Conservation (phyloP, 2,329 filamentous ascomycete species). For the Beauveria rudraprayagi region DNA sequence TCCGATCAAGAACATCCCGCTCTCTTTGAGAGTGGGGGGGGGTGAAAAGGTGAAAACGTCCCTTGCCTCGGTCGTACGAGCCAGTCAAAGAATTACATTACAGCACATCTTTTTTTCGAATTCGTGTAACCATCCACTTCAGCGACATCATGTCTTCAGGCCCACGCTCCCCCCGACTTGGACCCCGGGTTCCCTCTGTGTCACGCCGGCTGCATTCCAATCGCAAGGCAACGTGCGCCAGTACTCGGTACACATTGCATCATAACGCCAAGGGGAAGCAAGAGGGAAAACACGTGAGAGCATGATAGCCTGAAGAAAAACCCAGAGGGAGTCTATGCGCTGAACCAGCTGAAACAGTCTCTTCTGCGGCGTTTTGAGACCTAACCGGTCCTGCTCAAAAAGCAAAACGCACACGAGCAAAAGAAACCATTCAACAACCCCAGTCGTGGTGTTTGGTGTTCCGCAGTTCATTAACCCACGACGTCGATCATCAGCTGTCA, state of each 20-base stretch:
- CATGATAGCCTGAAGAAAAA: too few relatives aligned
- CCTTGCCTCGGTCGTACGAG: background rate
- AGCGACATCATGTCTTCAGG: background rate
- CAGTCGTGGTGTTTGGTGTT: background rate
- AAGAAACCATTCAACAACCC: background rate
- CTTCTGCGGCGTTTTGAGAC: background rate
- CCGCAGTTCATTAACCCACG: background rate
- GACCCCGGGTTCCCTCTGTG: background rate
- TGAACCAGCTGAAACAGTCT: conserved; percentile 2
- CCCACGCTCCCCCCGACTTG: background rate
- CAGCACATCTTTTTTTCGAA: too few relatives aligned
- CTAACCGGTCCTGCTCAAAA: background rate
- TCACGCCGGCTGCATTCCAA: background rate
- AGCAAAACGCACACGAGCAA: background rate
- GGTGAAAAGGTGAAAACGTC: background rate
- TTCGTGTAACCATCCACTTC: too few relatives aligned
- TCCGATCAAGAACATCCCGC: background rate
- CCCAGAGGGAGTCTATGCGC: background rate
- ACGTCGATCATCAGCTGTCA: background rate
- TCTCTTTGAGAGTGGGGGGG: background rate
- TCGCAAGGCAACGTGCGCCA: background rate
- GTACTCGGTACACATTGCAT: too few relatives aligned
- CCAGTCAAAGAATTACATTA: background rate
- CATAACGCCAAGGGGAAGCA: too few relatives aligned
- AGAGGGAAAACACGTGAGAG: too few relatives aligned